Evolutionary conservation across 495 filamentous ascomycete species (phyloP).

Genomic region (Podospora anserina): DNA sequence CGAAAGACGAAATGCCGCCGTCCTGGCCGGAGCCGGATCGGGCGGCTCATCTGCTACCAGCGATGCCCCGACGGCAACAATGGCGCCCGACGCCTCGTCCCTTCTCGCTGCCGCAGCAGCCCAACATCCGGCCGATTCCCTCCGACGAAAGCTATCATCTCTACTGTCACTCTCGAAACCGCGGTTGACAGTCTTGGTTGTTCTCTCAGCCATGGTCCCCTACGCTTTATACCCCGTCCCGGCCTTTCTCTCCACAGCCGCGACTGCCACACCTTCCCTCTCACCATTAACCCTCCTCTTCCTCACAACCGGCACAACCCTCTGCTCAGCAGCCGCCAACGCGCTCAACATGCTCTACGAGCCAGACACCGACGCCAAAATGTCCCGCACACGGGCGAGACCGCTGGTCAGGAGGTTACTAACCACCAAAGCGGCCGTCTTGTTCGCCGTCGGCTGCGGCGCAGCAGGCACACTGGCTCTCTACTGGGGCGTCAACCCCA

Average conservation of each 20-base stretch:
- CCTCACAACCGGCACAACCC: conserved; percentile 83
- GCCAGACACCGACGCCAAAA: conserved; percentile 82
- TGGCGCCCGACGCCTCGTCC: conserved; percentile 82
- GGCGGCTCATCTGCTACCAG: conserved; percentile 1
- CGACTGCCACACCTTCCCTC: conserved; percentile 70
- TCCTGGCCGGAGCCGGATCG: not conserved
- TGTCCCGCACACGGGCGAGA: conserved; percentile 85
- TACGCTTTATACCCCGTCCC: conserved; percentile 92
- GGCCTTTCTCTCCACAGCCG: conserved; percentile 65
- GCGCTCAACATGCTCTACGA: conserved; percentile 97
- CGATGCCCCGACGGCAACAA: conserved; percentile 25
- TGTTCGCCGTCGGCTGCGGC: conserved; percentile 74
- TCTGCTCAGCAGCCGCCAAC: conserved; percentile 84
- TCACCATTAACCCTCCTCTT: conserved; percentile 87
- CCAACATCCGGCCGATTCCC: conserved; percentile 60
- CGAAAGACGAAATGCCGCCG: conserved; percentile 28
- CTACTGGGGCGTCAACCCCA: conserved; percentile 90
- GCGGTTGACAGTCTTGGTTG: conserved; percentile 84
- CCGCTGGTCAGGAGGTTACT: conserved; percentile 84
- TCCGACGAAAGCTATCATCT: conserved; percentile 74
- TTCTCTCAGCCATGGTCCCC: conserved; percentile 85
- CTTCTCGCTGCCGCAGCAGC: conserved; percentile 71
- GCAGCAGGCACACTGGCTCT: conserved; percentile 62
- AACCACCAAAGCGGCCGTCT: conserved; percentile 65
- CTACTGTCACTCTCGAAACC: conserved; percentile 93